These are phyloP conservation scores for Phytophthora pluvialis DNA, from an alignment of 352 stramenopile species.

Conservation along the genomic window DNA sequence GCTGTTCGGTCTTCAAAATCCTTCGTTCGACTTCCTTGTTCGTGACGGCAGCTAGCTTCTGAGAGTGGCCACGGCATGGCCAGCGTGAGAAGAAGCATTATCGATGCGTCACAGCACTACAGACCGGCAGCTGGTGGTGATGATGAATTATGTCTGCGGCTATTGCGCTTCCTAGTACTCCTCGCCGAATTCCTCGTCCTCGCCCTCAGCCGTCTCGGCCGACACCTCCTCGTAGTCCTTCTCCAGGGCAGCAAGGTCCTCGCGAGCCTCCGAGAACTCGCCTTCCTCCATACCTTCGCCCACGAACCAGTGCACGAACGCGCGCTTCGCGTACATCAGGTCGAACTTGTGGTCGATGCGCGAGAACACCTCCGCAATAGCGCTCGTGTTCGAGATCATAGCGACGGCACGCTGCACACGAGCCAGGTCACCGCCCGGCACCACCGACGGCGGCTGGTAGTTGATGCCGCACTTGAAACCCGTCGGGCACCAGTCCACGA, in stretches of 20 bases:
- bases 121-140: conserved; percentile 20
- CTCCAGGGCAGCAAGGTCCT: conserved; percentile 96
- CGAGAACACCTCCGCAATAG: conserved; percentile 96
- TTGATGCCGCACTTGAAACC: conserved; percentile 97
- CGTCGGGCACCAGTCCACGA: conserved; percentile 91
- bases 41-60: conserved; percentile 13
- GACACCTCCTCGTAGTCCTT: conserved; percentile 99
- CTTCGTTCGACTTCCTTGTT: conserved; percentile 21
- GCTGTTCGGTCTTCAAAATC: conserved; percentile 28
- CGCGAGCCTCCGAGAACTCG: conserved; percentile 13
- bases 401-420: conserved; percentile 96
- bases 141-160: not conserved
- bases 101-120: conserved; percentile 23
- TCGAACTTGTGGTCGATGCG: conserved; percentile 99
- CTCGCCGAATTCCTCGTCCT: conserved; percentile 92
- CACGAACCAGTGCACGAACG: conserved; percentile 18
- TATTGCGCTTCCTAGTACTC: conserved; percentile 66
- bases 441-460: conserved; percentile 95
- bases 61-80: conserved; percentile 13
- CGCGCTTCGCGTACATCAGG: conserved; percentile 92
- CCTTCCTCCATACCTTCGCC: conserved; percentile 18
- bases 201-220: conserved; percentile 94
- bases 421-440: conserved; percentile 95
- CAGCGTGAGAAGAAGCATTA: conserved; percentile 11
- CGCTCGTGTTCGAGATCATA: conserved; percentile 99